A percentile compares a stretch with the other conserved stretches of the same genome.
These are phyloP conservation scores for Colletotrichum phormii DNA, from an alignment of 2,329 filamentous ascomycete genomes.

Conservation along the genomic window DNA sequence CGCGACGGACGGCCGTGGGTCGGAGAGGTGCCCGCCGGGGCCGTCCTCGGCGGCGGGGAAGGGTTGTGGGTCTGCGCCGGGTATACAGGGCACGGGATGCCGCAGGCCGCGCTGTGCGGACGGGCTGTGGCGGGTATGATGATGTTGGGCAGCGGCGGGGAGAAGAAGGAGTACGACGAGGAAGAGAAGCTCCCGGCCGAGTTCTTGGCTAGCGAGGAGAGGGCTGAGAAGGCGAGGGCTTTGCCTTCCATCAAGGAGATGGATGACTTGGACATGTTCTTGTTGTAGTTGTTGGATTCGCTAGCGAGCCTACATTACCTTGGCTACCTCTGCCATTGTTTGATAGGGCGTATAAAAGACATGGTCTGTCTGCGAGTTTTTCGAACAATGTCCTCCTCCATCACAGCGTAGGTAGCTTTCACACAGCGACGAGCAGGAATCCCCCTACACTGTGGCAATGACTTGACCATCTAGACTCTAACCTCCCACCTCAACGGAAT, in stretches of 20 bases:
- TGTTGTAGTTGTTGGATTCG: neutral
- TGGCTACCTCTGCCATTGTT: neutral
- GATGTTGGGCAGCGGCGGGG: slow-evolving; percentile 48
- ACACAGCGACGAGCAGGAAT: no score
- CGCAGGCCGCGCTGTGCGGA: slow-evolving; percentile 75
- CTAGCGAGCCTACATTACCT: no score
- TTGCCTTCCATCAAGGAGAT: slow-evolving; percentile 33
- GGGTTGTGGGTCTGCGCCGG: slow-evolving; percentile 74
- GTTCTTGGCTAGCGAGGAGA: slow-evolving; percentile 51
- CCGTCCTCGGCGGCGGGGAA: slow-evolving; percentile 56
- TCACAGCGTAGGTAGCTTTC: no score
- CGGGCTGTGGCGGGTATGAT: slow-evolving; percentile 73
- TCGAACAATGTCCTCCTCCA: no score
- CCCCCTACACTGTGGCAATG: no score
- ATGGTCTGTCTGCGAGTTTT: neutral
- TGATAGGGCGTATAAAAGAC: neutral
- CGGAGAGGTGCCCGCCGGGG: slow-evolving; percentile 67
- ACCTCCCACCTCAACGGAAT: no score
- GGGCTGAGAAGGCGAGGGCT: slow-evolving; percentile 39
- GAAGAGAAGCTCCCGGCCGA: slow-evolving; percentile 56
- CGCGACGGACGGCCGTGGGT: slow-evolving; percentile 78
- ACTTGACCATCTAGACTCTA: no score
- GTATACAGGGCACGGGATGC: slow-evolving; percentile 83
- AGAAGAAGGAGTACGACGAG: slow-evolving; percentile 40
- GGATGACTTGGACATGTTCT: slow-evolving; percentile 38